phyloP scores from a whole-genome alignment of 1,284 basidiomycete genomes.

The Pseudozyma hubeiensis region DNA sequence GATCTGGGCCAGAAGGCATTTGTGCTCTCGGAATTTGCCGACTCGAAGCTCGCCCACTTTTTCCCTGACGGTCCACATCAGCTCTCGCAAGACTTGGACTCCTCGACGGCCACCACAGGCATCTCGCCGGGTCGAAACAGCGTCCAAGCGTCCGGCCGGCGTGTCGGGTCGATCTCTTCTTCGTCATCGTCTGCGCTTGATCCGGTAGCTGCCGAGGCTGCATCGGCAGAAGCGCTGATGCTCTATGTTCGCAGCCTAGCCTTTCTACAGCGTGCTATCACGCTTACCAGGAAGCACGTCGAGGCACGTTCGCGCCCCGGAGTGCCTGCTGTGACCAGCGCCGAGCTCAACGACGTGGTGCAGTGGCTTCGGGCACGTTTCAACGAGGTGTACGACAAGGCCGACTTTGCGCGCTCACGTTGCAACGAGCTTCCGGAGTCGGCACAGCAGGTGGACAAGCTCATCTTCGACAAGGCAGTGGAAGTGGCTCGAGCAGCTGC shows the following conservation, averaged over 20 bases:
- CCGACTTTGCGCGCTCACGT: constrained; percentile 72
- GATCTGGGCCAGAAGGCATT: constrained; percentile 95
- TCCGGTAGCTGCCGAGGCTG: constrained; percentile 61
- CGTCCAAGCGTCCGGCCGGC: constrained; percentile 22
- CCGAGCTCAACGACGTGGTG: constrained; percentile 73
- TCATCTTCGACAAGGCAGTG: constrained; percentile 73
- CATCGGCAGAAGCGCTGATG: constrained; percentile 80
- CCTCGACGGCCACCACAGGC: constrained; percentile 28
- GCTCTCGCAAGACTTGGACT: constrained; percentile 34
- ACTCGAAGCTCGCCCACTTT: constrained; percentile 83
- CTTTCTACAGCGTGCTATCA: constrained; percentile 90
- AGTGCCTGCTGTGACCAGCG: constrained; percentile 65
- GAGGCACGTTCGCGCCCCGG: constrained; percentile 57
- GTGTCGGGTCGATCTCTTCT: constrained; percentile 38
- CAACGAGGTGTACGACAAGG: constrained; percentile 74
- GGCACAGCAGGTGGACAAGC: constrained; percentile 71
- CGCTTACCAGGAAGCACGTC: constrained; percentile 69
- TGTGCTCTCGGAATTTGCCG: constrained; percentile 90
- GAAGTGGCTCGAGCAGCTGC: constrained; percentile 86
- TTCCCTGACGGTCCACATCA: constrained; percentile 73
- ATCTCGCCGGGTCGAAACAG: constrained; percentile 31
- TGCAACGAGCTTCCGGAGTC: constrained; percentile 71
- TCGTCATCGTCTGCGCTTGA: constrained; percentile 43
- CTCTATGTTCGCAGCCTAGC: constrained; percentile 93
- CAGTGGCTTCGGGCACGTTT: constrained; percentile 74